Percentiles rank a stretch among this genome's conserved stretches.
Evolutionary conservation across 2,329 filamentous ascomycete species (phyloP).

Genomic region (Pestalotiopsis sp.): DNA sequence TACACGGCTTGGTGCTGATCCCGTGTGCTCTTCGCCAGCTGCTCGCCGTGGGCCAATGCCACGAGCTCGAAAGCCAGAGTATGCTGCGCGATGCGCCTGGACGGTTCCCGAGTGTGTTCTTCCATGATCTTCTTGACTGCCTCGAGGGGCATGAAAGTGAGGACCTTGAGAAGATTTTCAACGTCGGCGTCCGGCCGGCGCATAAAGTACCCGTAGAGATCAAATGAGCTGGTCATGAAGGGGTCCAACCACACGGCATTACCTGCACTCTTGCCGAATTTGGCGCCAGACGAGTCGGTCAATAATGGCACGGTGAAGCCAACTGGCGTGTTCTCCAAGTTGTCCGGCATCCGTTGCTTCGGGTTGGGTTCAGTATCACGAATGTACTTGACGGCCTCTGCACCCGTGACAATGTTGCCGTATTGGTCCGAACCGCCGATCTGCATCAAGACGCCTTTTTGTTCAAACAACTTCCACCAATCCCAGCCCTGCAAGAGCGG

Average conservation of each 20-base stretch:
- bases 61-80: slow-evolving; percentile 81
- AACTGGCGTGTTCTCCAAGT: slow-evolving; percentile 61
- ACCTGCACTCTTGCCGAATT: slow-evolving; percentile 93
- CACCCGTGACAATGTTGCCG: slow-evolving; percentile 91
- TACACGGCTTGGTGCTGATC: slow-evolving; percentile 55
- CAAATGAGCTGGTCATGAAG: slow-evolving; percentile 78
- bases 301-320: slow-evolving; percentile 91
- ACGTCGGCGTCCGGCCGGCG: slow-evolving; percentile 81
- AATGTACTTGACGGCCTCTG: slow-evolving; percentile 81
- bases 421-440: slow-evolving; percentile 96
- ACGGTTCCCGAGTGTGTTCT: slow-evolving; percentile 67
- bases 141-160: slow-evolving; percentile 81
- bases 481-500: slow-evolving; percentile 95
- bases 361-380: slow-evolving; percentile 58
- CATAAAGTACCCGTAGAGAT: slow-evolving; percentile 90
- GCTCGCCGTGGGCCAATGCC: slow-evolving; percentile 73
- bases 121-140: slow-evolving; percentile 71
- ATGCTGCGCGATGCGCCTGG: slow-evolving; percentile 80
- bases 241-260: slow-evolving; percentile 93
- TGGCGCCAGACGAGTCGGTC: slow-evolving; percentile 81
- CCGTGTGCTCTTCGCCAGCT: slow-evolving; percentile 66
- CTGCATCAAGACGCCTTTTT: slow-evolving; percentile 75
- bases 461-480: slow-evolving; percentile 83
- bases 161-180: slow-evolving; percentile 79
- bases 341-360: slow-evolving; percentile 38